Evolutionary conservation across 805 yeast genomes (phyloP), one percentile per base, ranked within the genome.

Genomic region (Soucietia sequanensis): DNA sequence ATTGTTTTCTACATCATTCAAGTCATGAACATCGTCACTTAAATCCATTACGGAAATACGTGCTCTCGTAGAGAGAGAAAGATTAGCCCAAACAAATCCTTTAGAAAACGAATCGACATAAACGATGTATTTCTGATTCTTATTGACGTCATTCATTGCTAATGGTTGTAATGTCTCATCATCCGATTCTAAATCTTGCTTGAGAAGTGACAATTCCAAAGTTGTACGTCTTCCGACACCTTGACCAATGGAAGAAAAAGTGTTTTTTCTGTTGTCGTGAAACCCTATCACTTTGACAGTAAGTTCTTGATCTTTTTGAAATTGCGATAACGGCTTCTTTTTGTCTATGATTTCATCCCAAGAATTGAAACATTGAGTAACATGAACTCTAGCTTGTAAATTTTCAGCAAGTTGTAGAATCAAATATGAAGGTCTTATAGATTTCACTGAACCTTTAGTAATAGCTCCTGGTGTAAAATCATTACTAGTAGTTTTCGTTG

Each of bases 321-420:
- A 85, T 25, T 65, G 60, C 1, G 72, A 52, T 28, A 86, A 66
- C 21, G 95, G 95, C 27, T 71, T 65, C 39, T 65, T 69, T 14
- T 58, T 56, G 51, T 86, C 79, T 34, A 68, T 60, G 30, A 89
- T 82, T 19, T 77, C 81, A 2, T 64, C 58, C 40, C 65, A 58
- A 0, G 57, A 46, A 34, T 76, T 79, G 58, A 76, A 84, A 25
- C 84, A 64, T 58, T 88, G 84, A 12, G 89, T 75, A 12, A 82
- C 68, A 48, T 87, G 95, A 39, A 90, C 62, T 54, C 95, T 76
- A 24, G 95, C 97, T 48, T 77, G 84, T 41, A 80, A 67, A 52
- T 84, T 81, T 40, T 83, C 93, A 34, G 93, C 89, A 30, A 89
- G 65, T 32, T 74, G 74, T 13, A 90, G 84, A 48, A 81, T 80